A percentile compares a stretch with the other conserved stretches of the same genome.
These are phyloP conservation scores for Talaromyces sp. DNA, from an alignment of 2,329 filamentous ascomycete genomes.

Conservation along the genomic window DNA sequence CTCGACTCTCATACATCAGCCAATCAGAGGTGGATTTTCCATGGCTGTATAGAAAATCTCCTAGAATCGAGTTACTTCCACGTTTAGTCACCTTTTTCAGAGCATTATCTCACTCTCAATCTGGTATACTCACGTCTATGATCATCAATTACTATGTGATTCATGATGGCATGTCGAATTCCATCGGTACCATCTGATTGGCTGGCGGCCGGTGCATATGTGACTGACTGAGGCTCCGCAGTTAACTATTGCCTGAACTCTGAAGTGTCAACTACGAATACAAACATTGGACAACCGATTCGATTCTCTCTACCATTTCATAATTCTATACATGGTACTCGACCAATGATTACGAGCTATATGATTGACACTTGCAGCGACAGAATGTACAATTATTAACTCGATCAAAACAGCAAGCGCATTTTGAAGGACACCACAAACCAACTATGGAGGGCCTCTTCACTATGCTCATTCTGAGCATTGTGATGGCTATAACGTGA, in stretches of 20 bases:
- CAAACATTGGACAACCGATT: not conserved
- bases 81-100: no score
- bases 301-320: no score
- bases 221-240: not conserved
- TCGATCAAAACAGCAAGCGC: not conserved
- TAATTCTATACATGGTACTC: not conserved
- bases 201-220: not conserved
- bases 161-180: no score
- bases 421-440: slow-evolving; percentile 4
- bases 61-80: no score
- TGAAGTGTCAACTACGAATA: not conserved
- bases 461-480: slow-evolving; percentile 60
- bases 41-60: no score
- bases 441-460: slow-evolving; percentile 55
- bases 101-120: no score
- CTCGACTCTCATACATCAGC: not conserved
- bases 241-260: not conserved
- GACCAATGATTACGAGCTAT: not conserved
- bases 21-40: not conserved
- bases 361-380: not conserved
- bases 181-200: not conserved
- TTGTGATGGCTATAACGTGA: slow-evolving; percentile 61
- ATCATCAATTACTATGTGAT: no score
- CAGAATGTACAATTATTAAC: slow-evolving; percentile 11
- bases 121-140: no score